Evolutionary conservation across 2,329 filamentous ascomycete genomes (phyloP), one percentile per base, ranked within the genome.

Genomic region (Graphiopsis chlorocephala): DNA sequence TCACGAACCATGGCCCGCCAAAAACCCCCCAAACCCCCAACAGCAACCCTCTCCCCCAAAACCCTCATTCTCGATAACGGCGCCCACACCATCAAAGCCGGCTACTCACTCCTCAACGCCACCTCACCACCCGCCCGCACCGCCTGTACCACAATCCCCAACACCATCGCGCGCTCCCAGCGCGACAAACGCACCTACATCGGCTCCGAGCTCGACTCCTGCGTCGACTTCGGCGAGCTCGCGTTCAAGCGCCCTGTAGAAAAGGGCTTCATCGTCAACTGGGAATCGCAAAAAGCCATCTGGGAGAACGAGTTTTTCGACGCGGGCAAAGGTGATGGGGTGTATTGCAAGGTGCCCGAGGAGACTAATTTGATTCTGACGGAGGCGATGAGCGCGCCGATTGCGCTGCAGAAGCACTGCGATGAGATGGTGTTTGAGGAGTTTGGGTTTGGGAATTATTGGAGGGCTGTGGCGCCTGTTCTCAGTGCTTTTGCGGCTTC

Each of bases 341-440:
- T 69, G 12, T 64, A 82, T 77, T 92, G 90, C 76, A 89, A 96
- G 70, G 25, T 33, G 11, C 91, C 94, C 0, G 81, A 84, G 61
- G 89, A 94, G 63, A 95, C 92, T n/a, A 89, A 92, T 56, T 79
- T 99, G 64, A 80, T 99, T 4, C 84, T 98, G 59, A 88, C 91
- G 1, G 95, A 99, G 77, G 90, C 92, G 53, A 90, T 93, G 4
- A 97, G 96, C 78, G 88, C 89, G 4, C 84, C 96, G 64, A 88
- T 90, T 0, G 87, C 88, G 14, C 79, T 99, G 68, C 93, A 97
- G 78, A 86, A 89, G 45, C 95, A 97, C 75, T 93, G 92, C 71
- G 95, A 99, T 74, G 94, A 99, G 80, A 92, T 99, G 74, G 87
- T 98, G 1, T 98, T 99, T 81, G 95, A 99, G 75, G 93, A 98